Evolutionary conservation across 306 rosid genomes (phyloP), one percentile per base, ranked within the genome.

Genomic region (Alnus glutinosa): DNA sequence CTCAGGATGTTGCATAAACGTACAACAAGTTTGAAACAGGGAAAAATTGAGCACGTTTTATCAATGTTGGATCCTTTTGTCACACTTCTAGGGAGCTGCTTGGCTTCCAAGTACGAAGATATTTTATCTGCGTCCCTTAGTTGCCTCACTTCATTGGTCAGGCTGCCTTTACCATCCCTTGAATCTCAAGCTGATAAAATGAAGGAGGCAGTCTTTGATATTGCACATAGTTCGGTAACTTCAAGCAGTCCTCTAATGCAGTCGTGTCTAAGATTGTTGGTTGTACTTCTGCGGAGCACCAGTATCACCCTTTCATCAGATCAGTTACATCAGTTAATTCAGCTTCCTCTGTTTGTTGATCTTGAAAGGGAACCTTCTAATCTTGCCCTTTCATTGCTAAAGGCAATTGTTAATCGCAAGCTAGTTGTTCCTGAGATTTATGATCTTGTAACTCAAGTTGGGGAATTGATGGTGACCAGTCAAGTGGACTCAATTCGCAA

Each of bases 401-500:
- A 94, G 89, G 93, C 97, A 62, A 87, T 94, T 83, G 88, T 94
- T 61, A 89, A 85, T 68, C 87, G 95, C 77, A 88, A 88, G 86
- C 85, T 92, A 55, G 92, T 86, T 79, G 95, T 85, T 55, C 90
- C 93, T 2, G 97, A 94, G 82, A 92, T 94, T 86, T 92, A 94
- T 85, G 97, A 94, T 89, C 92, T 92, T 86, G 91, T 87, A 42
- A 85, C 83, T 70, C 85, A 85, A 83, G 95, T 92, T 79, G 87
- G 90, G 46, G 97, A 92, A 80, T 77, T 94, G 91, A 94, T 92
- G 97, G 97, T 94, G 61, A 92, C 92, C 69, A 94, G 97, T 84
- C 98, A 94, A 86, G 86, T 84, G 75, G 94, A 88, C 80, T 64
- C 92, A 75, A 84, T 94, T 78, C 93, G 97, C 52, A 86, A 84